phyloP scores from a whole-genome alignment of 768 basidiomycete species.

The Cubamyces lactineus region DNA sequence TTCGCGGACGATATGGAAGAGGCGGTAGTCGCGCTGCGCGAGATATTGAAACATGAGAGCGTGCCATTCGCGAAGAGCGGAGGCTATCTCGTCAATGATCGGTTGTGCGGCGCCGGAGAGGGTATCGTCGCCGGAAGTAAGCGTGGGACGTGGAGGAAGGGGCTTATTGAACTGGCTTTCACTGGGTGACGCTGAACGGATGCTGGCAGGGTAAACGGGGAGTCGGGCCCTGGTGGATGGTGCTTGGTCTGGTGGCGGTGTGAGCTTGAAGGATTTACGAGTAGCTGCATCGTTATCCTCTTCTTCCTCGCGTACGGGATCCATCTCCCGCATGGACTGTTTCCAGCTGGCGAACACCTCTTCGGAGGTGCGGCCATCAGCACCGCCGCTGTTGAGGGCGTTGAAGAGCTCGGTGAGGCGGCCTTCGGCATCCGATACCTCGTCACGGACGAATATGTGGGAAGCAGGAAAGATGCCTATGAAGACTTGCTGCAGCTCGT shows the following conservation, averaged over 20 bases:
- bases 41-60: constrained; percentile 90
- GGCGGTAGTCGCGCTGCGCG: constrained; percentile 82
- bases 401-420: constrained; percentile 77
- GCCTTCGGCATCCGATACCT: constrained; percentile 86
- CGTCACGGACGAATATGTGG: constrained; percentile 85
- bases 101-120: constrained; percentile 81
- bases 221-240: constrained; percentile 72
- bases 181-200: constrained; percentile 66
- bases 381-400: constrained; percentile 49
- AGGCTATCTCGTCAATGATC: constrained; percentile 96
- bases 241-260: constrained; percentile 75
- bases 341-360: constrained; percentile 31
- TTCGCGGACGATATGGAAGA: constrained; percentile 83
- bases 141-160: constrained; percentile 87
- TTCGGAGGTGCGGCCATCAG: constrained; percentile 49
- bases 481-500: constrained; percentile 85
- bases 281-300: constrained; percentile 53
- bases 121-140: constrained; percentile 95
- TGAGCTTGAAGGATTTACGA: constrained; percentile 71
- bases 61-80: constrained; percentile 96
- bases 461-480: constrained; percentile 94
- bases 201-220: constrained; percentile 72
- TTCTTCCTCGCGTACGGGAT: constrained; percentile 65
- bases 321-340: constrained; percentile 40
- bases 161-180: constrained; percentile 71